These are phyloP conservation scores for Pseudogymnoascus sp. DNA, from an alignment of 2,329 filamentous ascomycete genomes.

Conservation along the genomic window DNA sequence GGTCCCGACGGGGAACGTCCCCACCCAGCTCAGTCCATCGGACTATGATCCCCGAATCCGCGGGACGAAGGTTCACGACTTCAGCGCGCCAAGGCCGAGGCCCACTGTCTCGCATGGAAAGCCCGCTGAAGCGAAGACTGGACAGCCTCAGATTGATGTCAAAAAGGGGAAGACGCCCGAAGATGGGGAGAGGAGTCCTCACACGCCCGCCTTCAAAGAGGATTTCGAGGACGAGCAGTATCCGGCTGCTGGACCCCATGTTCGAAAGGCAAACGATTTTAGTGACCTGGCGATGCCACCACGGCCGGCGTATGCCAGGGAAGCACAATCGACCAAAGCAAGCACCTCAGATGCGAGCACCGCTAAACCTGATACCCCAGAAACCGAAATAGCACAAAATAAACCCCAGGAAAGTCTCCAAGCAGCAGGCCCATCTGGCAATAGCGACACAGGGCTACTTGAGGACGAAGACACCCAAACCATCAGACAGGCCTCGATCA, in stretches of 20 bases:
- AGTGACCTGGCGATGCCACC: conserved; percentile 23
- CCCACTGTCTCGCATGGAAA: conserved; percentile 29
- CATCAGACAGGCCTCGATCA: conserved; percentile 10
- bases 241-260: conserved; percentile 27
- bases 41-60: conserved; percentile 55
- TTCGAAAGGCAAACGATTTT: conserved; percentile 26
- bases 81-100: conserved; percentile 49
- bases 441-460: neutral
- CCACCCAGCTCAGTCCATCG: conserved; percentile 15
- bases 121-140: neutral
- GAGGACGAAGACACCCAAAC: conserved; percentile 12
- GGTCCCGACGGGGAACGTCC: conserved; percentile 23
- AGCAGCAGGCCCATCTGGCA: neutral
- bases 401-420: conserved; percentile 14
- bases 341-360: neutral
- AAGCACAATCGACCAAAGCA: conserved; percentile 16
- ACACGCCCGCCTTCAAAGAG: conserved; percentile 47
- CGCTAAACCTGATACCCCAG: neutral
- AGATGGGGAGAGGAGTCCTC: conserved; percentile 18
- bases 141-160: neutral
- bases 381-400: conserved; percentile 15
- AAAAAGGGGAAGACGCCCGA: conserved; percentile 11
- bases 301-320: conserved; percentile 23
- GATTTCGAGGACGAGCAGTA: conserved; percentile 42
- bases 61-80: conserved; percentile 57